These are phyloP conservation scores for Gossypium raimondii DNA, from an alignment of 345 rosid species.

Conservation along the genomic window DNA sequence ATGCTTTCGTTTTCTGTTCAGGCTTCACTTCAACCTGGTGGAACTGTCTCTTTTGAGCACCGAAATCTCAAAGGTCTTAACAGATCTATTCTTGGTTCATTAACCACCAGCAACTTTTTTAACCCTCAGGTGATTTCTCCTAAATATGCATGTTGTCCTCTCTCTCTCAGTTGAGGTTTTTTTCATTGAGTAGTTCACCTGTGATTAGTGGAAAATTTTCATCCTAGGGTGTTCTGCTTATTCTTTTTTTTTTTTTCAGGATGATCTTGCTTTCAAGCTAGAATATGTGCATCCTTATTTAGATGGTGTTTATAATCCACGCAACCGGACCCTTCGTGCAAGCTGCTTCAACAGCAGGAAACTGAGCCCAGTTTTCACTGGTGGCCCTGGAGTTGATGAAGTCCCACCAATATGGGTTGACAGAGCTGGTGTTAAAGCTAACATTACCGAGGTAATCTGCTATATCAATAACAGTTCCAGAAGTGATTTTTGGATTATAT, in stretches of 20 bases:
- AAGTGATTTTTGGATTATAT: not conserved
- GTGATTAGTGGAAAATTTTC: not conserved
- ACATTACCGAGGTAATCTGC: slow-evolving; percentile 80
- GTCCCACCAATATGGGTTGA: slow-evolving; percentile 99
- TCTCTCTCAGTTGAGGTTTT: not conserved
- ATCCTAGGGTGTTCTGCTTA: not conserved
- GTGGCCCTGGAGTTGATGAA: slow-evolving; percentile 96
- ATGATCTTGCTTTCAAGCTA: slow-evolving; percentile 97
- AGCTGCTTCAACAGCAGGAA: slow-evolving; percentile 97
- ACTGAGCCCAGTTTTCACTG: slow-evolving; percentile 95
- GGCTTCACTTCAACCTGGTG: slow-evolving; percentile 98
- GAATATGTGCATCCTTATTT: slow-evolving; percentile 96
- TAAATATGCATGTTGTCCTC: not conserved
- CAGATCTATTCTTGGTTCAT: slow-evolving; percentile 89
- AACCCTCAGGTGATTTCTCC: slow-evolving; percentile 66
- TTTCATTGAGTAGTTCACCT: not conserved
- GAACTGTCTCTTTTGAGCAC: slow-evolving; percentile 94
- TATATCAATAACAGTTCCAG: slow-evolving; percentile 1
- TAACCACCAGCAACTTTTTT: slow-evolving; percentile 94
- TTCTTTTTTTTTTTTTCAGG: slow-evolving; percentile 39
- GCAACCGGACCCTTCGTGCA: slow-evolving; percentile 72
- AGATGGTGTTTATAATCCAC: slow-evolving; percentile 76
- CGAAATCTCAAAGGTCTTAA: slow-evolving; percentile 87
- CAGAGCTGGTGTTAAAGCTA: slow-evolving; percentile 89
- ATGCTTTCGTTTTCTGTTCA: slow-evolving; percentile 22